Evolutionary conservation across 371 early-diverging fungal genomes (phyloP).

Genomic region (Chytridium lagenaria): DNA sequence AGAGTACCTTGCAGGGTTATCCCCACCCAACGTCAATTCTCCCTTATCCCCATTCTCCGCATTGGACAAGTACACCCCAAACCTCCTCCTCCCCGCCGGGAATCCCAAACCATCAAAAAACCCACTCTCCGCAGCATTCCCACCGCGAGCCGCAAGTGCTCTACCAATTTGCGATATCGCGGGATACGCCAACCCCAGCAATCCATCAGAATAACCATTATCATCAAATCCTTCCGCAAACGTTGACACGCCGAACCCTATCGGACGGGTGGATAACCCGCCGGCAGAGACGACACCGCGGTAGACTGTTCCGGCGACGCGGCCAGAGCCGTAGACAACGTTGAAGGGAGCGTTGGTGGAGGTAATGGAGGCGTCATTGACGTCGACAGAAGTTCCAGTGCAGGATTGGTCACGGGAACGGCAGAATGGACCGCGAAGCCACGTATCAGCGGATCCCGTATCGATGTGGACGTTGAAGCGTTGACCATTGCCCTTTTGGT

Average conservation of each 20-base stretch:
- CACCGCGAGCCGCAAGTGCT: neutral
- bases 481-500: constrained; percentile 30
- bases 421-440: constrained; percentile 31
- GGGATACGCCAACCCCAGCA: constrained; percentile 38
- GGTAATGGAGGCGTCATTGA: neutral
- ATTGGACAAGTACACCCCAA: constrained; percentile 41
- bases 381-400: constrained; percentile 3
- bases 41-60: constrained; percentile 36
- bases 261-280: constrained; percentile 20
- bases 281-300: constrained; percentile 28
- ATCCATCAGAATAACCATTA: constrained; percentile 25
- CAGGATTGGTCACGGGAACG: constrained; percentile 29
- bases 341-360: constrained; percentile 16
- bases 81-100: constrained; percentile 5
- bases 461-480: constrained; percentile 36
- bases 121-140: constrained; percentile 2
- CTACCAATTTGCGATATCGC: constrained; percentile 29
- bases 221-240: constrained; percentile 19
- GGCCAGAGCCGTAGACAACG: constrained; percentile 34
- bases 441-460: constrained; percentile 37
- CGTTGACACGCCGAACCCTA: constrained; percentile 36
- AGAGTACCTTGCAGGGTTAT: constrained; percentile 23
- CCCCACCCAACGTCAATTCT: constrained; percentile 37
- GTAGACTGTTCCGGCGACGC: constrained; percentile 35
- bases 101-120: constrained; percentile 28